Conservation (phyloP, 2,329 filamentous ascomycete species). For the Aspergillus cejpii region DNA sequence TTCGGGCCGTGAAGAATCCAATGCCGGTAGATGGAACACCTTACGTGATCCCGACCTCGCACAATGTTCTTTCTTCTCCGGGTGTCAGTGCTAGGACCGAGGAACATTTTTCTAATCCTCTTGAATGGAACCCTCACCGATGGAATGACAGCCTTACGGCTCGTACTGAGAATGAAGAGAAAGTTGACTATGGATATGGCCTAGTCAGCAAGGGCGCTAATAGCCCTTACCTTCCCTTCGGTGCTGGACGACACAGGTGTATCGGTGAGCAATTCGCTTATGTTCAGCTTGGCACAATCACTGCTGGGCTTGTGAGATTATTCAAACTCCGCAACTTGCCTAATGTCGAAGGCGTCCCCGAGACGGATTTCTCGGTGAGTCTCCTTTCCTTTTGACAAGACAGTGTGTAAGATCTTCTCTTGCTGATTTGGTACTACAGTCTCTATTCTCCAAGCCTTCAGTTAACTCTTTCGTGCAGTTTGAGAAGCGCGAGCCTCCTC, state of each 20-base stretch:
- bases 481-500: conserved; percentile 47
- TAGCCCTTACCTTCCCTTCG: conserved; percentile 89
- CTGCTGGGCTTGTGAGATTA: conserved; percentile 65
- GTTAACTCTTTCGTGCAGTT: conserved; percentile 67
- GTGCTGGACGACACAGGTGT: conserved; percentile 84
- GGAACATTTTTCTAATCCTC: conserved; percentile 72
- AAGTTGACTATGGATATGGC: conserved; percentile 90
- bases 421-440: conserved; percentile 26
- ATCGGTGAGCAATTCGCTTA: conserved; percentile 97
- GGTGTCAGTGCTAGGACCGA: conserved; percentile 69
- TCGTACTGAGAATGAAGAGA: conserved; percentile 56
- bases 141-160: conserved; percentile 61
- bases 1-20: conserved; percentile 84
- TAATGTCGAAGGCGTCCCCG: conserved; percentile 25
- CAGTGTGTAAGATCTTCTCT: background rate
- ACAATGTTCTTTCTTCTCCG: conserved; percentile 76
- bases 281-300: conserved; percentile 80
- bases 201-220: conserved; percentile 83
- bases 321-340: conserved; percentile 67
- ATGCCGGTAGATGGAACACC: conserved; percentile 77
- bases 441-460: conserved; percentile 65
- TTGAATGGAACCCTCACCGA: conserved; percentile 81
- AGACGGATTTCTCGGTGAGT: conserved; percentile 52
- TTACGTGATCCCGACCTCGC: conserved; percentile 71
- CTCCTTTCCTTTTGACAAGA: background rate